Evolutionary conservation across 768 basidiomycete species (phyloP).

Genomic region (Russula foetens): DNA sequence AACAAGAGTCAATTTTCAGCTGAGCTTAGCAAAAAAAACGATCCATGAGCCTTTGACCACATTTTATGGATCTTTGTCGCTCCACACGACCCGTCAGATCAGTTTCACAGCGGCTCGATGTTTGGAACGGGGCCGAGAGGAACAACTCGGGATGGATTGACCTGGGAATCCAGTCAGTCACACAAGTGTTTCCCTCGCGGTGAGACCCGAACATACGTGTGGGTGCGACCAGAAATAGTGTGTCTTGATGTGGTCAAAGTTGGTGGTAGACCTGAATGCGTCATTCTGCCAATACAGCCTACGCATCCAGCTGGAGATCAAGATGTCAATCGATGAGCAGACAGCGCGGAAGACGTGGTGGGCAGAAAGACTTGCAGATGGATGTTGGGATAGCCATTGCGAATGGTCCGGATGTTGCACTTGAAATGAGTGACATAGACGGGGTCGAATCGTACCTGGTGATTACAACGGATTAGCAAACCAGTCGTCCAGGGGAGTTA

Average conservation of each 20-base stretch:
- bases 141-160: constrained; percentile 74
- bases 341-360: not conserved
- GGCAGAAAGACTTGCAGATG: constrained; percentile 38
- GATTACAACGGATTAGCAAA: not conserved
- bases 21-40: not conserved
- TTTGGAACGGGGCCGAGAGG: constrained; percentile 65
- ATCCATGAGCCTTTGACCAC: not conserved
- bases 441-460: constrained; percentile 78
- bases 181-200: not conserved
- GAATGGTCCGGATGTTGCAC: constrained; percentile 81
- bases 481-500: too few species aligned
- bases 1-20: not conserved
- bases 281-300: constrained; percentile 87
- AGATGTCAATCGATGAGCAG: not conserved
- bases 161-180: constrained; percentile 31
- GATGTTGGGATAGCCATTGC: constrained; percentile 79
- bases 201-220: not conserved
- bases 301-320: constrained; percentile 57
- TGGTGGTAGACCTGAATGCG: constrained; percentile 80
- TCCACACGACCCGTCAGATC: not conserved
- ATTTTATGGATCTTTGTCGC: not conserved
- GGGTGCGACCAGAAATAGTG: constrained; percentile 63
- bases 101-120: constrained; percentile 44
- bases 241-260: constrained; percentile 85
- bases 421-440: constrained; percentile 94